Evolutionary conservation across 2,329 filamentous ascomycete genomes (phyloP), one percentile per base, ranked within the genome.

Genomic region (Amauroascus niger): DNA sequence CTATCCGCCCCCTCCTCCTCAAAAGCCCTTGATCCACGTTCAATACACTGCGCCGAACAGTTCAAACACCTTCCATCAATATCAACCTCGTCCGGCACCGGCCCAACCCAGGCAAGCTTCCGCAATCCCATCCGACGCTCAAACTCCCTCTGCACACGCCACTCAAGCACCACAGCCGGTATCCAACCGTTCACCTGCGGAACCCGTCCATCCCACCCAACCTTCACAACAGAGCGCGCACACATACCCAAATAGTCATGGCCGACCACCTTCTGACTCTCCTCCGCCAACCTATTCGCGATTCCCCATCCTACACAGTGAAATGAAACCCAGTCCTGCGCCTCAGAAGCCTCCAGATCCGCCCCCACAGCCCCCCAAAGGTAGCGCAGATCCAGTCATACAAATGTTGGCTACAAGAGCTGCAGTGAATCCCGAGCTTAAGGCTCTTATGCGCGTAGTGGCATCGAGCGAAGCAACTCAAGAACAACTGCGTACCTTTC

Each of bases 341-440:
- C 61, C 55, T 32, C 64, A 58, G 18, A 52, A 48, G 5, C 55
- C 59, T 54, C 60, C 58, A 35, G 60, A 63, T 32, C 51, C 60
- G 14, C 33, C 55, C 24, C 61, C 57, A 7, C 60, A 58, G 41
- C 67, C 69, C 28, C 63, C 67, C 5, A 73, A 74, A 58, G 68
- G 71, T 5, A 74, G 71, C 45, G 67, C 72, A 8, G 74, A 77
- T 55, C 74, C 74, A 7, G 74, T 77, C 33, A 76, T 77, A 57
- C 74, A 76, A 54, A 76, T 76, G 73, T 65, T 77, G 46, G 74
- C 74, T n/a, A 75, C 73, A 7, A 67, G 73, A 57, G 74, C 74
- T 22, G 74, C 74, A 3, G 69, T 72, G 8, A 72, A 76, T 56
- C 71, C 71, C 3, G 71, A 74, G 46, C 61, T 77, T 33, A 77